Evolutionary conservation across 2,329 filamentous ascomycete species (phyloP), one percentile per base, ranked within the genome.

Genomic region (Keithomyces neogunnii): DNA sequence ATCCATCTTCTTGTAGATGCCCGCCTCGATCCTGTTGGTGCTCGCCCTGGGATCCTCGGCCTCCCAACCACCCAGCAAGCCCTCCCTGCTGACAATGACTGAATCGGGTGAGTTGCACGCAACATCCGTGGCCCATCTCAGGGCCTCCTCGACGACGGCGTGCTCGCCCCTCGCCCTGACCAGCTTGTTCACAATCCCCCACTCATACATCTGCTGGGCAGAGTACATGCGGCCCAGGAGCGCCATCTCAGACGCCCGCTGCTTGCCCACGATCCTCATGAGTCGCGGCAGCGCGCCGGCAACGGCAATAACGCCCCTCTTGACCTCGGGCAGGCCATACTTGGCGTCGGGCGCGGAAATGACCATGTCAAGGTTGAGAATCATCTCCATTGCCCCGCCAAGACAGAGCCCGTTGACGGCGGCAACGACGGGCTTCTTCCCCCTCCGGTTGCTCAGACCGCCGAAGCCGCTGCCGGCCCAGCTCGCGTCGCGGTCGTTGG

Each of bases 381-480:
- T 76, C 70, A 90, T 88, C 71, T 92, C 88, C 67, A 87, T 84
- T 2, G 86, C 88, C 49, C 87, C 88, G 36, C 88, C 88, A 45
- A 88, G 75, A 52, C 85, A 87, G 19, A 86, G 71, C 5, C 88
- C 88, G 61, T 90, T 88, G 26, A 91, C 84, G 1, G 87, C 88
- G 1, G 83, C 85, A 31, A 92, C 77, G 51, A 92, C 75, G 5
- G 88, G 88, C 62, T 92, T 92, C 66, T 81, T 82, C 46, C 86
- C 86, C 4, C 68, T 65, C 30, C 86, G 75, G 56, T 86, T 82
- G 50, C 79, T 82, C 33, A 90, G 68, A 0, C 78, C 85, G 29
- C 81, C 84, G 54, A 88, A 86, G 1, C 85, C 85, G 2, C 70
- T 67, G 0, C 71, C 59, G 0, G 71, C 60, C 62, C 69, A 69